Conservation (phyloP, 2,329 filamentous ascomycete species). For the Pseudocercospora macadamiae region DNA sequence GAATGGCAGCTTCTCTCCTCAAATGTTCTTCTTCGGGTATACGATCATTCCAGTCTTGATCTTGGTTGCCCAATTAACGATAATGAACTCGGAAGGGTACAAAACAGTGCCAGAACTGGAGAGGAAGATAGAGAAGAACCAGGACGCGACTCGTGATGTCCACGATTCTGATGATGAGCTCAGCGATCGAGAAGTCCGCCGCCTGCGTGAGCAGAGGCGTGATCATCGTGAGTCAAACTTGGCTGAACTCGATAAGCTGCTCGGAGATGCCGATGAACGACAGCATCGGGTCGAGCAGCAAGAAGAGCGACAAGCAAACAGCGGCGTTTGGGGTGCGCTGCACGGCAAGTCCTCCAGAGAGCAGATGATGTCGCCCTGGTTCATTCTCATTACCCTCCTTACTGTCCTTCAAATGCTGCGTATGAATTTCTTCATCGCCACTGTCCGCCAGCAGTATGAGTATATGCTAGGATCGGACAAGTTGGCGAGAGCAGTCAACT, state of each 20-base stretch:
- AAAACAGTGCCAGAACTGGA: constrained; percentile 73
- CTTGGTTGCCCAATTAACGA: constrained; percentile 47
- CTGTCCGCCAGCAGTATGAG: constrained; percentile 78
- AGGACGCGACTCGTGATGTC: constrained; percentile 51
- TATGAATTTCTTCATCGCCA: constrained; percentile 93
- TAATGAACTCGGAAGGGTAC: constrained; percentile 51
- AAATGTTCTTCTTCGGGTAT: constrained; percentile 54
- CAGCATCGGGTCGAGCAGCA: constrained; percentile 23
- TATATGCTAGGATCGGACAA: constrained; percentile 68
- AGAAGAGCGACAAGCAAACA: constrained; percentile 41
- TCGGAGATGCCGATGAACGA: constrained; percentile 67
- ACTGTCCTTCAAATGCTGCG: constrained; percentile 54
- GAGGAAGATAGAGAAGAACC: constrained; percentile 75
- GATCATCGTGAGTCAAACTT: constrained; percentile 66
- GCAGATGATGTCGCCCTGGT: constrained; percentile 82
- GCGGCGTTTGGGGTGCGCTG: constrained; percentile 84
- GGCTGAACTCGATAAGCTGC: constrained; percentile 72
- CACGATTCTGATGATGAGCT: constrained; percentile 63
- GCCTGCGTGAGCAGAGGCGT: constrained; percentile 56
- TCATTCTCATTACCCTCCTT: constrained; percentile 78
- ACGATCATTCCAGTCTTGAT: constrained; percentile 51
- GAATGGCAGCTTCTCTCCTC: constrained; percentile 45
- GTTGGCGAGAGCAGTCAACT: constrained; percentile 71
- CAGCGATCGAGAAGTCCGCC: constrained; percentile 59
- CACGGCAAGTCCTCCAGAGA: constrained; percentile 70